A percentile compares a stretch with the other conserved stretches of the same genome.
These are phyloP conservation scores for Diplotaxis tenuifolia DNA, from an alignment of 345 rosid genomes.

Conservation along the genomic window DNA sequence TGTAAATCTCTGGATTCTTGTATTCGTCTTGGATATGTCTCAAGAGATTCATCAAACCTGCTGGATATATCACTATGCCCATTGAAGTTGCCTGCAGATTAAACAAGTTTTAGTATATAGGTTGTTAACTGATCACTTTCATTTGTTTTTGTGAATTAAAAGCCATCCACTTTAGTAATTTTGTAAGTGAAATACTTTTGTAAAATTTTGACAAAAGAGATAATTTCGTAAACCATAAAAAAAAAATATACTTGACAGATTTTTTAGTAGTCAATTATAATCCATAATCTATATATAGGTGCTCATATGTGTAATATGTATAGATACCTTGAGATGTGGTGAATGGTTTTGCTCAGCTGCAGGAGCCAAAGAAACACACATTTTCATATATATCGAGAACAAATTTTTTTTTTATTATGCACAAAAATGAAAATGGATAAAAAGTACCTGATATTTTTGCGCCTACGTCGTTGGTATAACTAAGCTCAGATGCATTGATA, in stretches of 20 bases:
- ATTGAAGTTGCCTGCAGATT: slow-evolving; percentile 24
- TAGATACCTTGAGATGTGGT: slow-evolving; percentile 31
- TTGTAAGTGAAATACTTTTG: background rate
- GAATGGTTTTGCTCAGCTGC: slow-evolving; percentile 15
- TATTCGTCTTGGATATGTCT: slow-evolving; percentile 35
- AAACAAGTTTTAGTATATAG: slow-evolving; percentile 3
- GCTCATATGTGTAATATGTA: background rate
- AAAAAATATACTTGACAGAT: background rate
- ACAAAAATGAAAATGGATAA: background rate
- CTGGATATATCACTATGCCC: slow-evolving; percentile 32
- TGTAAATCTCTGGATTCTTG: slow-evolving; percentile 38
- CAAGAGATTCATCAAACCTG: slow-evolving; percentile 20
- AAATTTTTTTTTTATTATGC: background rate
- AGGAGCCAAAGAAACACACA: slow-evolving; percentile 2
- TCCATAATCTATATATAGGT: background rate
- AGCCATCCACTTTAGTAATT: background rate
- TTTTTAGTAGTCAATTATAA: background rate
- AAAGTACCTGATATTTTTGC: slow-evolving; percentile 22
- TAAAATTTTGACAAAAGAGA: too few relatives aligned
- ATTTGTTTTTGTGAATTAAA: background rate
- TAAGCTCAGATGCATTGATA: slow-evolving; percentile 15
- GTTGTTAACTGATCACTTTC: background rate
- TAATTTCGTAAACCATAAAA: too few relatives aligned
- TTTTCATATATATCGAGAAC: too few relatives aligned
- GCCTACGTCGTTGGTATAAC: slow-evolving; percentile 1